A percentile compares a stretch with the other conserved stretches of the same genome.
phyloP scores from a whole-genome alignment of 1,284 basidiomycete genomes.

The Flammula alnicola region DNA sequence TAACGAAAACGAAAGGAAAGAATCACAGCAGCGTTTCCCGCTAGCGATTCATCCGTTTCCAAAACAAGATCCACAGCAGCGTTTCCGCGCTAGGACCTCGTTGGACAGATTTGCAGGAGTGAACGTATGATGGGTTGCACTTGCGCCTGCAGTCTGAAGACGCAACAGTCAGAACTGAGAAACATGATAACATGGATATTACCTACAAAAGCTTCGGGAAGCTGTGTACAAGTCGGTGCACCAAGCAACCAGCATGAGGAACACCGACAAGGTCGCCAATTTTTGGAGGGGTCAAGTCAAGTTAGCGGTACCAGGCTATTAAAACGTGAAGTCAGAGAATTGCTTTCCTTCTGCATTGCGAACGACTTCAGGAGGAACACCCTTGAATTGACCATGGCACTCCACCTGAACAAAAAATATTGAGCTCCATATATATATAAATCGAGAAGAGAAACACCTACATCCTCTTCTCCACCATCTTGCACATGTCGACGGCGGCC shows the following conservation, averaged over 20 bases:
- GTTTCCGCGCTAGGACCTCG: no score
- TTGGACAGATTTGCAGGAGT: conserved; percentile 84
- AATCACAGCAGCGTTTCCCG: no score
- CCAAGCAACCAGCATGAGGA: conserved; percentile 88
- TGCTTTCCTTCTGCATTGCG: conserved; percentile 97
- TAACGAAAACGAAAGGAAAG: no score
- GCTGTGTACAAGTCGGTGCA: conserved; percentile 94
- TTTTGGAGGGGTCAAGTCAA: conserved; percentile 64
- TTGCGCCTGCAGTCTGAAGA: conserved; percentile 80
- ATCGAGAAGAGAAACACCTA: conserved; percentile 27
- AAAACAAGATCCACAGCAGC: no score
- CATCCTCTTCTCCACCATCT: conserved; percentile 95
- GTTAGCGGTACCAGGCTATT: conserved; percentile 97
- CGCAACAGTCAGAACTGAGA: conserved; percentile 10
- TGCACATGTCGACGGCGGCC: conserved; percentile 92
- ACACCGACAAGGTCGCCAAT: conserved; percentile 92
- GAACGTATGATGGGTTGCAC: conserved; percentile 94
- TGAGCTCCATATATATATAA: neutral
- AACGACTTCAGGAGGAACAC: conserved; percentile 86
- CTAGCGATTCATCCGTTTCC: no score
- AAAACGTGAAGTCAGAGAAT: conserved; percentile 49
- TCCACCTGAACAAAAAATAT: conserved; percentile 68
- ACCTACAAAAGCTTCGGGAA: conserved; percentile 94
- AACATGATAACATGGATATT: conserved; percentile 6
- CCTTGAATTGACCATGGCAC: conserved; percentile 97